phyloP scores from a whole-genome alignment of 768 basidiomycete species.

The Tremella fuciformis region DNA sequence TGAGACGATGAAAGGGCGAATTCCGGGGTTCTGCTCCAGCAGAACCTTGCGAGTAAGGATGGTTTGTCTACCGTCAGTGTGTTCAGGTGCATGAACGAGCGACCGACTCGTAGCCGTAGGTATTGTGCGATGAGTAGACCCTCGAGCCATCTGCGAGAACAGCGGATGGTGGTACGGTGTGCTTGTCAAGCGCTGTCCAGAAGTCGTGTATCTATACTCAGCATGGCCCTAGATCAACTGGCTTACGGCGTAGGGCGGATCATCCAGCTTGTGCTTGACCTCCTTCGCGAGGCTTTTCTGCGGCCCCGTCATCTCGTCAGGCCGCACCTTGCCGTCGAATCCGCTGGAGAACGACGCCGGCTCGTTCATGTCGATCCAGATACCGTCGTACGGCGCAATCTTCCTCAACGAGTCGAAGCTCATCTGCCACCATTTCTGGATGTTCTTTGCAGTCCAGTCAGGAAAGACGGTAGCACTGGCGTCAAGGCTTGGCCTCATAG shows the following conservation, averaged over 20 bases:
- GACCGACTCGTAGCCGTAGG: not conserved
- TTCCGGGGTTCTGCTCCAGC: slow-evolving; percentile 57
- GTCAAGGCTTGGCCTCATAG: too few species aligned
- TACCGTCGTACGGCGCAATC: not conserved
- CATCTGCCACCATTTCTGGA: not conserved
- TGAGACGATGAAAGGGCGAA: slow-evolving; percentile 59
- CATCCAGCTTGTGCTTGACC: slow-evolving; percentile 4
- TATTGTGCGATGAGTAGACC: not conserved
- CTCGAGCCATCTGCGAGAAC: not conserved
- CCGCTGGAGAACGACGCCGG: not conserved
- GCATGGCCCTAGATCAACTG: too few species aligned
- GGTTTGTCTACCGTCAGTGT: not conserved
- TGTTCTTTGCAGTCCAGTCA: not conserved
- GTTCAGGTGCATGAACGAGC: not conserved
- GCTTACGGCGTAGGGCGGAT: slow-evolving; percentile 1
- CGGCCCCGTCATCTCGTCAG: not conserved
- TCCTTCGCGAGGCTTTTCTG: not conserved
- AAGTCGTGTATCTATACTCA: slow-evolving; percentile 3
- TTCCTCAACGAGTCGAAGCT: not conserved
- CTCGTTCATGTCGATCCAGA: slow-evolving; percentile 6
- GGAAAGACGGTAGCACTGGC: not conserved
- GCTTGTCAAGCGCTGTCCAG: not conserved
- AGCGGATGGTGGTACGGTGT: not conserved
- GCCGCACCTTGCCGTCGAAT: not conserved
- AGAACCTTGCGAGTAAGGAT: not conserved